Base-by-base conservation (phyloP, 345 rosid genomes). In the Carallia brachiata region DNA sequence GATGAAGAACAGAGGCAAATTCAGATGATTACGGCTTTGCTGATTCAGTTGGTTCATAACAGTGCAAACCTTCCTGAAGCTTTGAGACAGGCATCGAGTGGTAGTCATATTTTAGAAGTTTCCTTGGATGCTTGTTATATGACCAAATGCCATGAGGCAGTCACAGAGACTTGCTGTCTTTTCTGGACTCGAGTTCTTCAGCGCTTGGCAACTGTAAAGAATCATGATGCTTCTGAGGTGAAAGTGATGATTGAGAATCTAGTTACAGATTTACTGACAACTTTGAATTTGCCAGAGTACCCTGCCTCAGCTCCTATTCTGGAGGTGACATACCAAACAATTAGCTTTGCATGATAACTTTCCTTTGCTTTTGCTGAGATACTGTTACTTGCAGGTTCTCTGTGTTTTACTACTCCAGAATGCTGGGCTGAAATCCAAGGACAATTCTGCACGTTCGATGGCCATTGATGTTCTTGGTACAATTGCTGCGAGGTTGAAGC, bases 1-100 rank as follows among this genome's bases (percentile, higher is more conserved):
- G 99, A 92, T 85, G 99, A 96, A 81, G 99, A 96, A 76, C 97
- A 92, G 71, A 88, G 88, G 80, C 99, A 96, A 82, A 96, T 96
- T 79, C 99, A 96, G 80, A 92, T 90, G 96, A 81, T 92, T 67
- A 86, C 97, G 54, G 99, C 98, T 69, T 80, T 96, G 80, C 89
- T 96, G 71, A 86, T 96, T 82, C 99, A 96, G 79, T 84, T 96
- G 85, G 97, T 92, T 82, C 97, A 92, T 74, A 79, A 82, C 77
- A 89, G 98, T 75, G 92, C 94, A 62, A 89, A 80, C 82, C 92
- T 92, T 80, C 99, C 98, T 77, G 90, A 89, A 73, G 82, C 87
- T 70, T 65, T 90, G 68, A 84, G 86, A 81, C 83, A 83, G 75
- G 87, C 86, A 63, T 78, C 96, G 5, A 75, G 75, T 69, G 89